phyloP scores from a whole-genome alignment of 352 stramenopile species.

The Phytophthora idaei region DNA sequence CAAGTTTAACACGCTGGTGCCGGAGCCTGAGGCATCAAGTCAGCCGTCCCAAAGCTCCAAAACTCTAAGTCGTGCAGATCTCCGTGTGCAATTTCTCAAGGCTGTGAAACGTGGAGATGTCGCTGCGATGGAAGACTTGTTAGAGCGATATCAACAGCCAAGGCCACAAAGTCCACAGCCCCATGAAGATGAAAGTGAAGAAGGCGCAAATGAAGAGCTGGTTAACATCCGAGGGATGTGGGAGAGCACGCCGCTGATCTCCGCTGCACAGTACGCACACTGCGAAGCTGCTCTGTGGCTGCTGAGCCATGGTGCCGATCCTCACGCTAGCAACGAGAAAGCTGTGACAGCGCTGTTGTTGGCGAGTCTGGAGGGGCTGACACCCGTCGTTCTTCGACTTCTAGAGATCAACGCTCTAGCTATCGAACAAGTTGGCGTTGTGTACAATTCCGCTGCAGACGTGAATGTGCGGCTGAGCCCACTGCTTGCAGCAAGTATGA shows the following conservation, averaged over 20 bases:
- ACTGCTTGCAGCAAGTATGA: constrained; percentile 72
- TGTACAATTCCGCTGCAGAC: constrained; percentile 75
- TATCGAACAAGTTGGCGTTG: constrained; percentile 66
- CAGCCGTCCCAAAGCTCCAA: constrained; percentile 7
- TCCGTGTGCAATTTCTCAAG: constrained; percentile 69
- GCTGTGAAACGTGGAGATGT: constrained; percentile 68
- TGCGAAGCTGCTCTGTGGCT: constrained; percentile 61
- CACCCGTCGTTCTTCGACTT: constrained; percentile 47
- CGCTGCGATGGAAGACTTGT: constrained; percentile 36
- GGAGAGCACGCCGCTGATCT: constrained; percentile 84
- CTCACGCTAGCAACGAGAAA: constrained; percentile 66
- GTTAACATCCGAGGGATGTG: constrained; percentile 83
- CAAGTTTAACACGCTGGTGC: constrained; percentile 49
- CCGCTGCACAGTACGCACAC: constrained; percentile 73
- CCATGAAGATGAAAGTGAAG: constrained; percentile 28
- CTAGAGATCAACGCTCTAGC: constrained; percentile 21
- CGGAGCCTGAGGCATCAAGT: constrained; percentile 30
- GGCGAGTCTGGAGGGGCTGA: constrained; percentile 71
- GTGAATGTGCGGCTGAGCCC: constrained; percentile 63
- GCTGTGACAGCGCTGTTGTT: constrained; percentile 73
- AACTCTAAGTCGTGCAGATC: constrained; percentile 43
- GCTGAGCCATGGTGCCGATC: constrained; percentile 47
- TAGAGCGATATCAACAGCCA: constrained; percentile 28
- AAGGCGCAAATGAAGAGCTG: constrained; percentile 30
- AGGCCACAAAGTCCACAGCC: constrained; percentile 3